These are phyloP conservation scores for Ceratocystis smalleyi DNA, from an alignment of 2,329 filamentous ascomycete species.

Conservation along the genomic window DNA sequence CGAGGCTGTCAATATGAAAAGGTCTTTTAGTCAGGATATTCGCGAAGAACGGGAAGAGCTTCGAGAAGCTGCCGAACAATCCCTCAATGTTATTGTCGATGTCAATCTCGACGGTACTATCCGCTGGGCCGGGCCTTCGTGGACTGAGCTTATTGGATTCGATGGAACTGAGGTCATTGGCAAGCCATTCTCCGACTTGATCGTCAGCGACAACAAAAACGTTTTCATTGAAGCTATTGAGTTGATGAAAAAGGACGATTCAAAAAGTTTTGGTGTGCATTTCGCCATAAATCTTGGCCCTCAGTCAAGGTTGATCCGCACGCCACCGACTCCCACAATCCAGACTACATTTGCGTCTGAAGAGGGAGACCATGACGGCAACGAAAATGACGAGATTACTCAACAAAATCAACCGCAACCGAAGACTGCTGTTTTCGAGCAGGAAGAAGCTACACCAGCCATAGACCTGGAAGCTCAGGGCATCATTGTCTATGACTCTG, in stretches of 20 bases:
- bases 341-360: slow-evolving; percentile 25
- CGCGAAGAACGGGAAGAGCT: slow-evolving; percentile 86
- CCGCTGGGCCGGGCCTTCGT: slow-evolving; percentile 92
- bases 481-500: slow-evolving; percentile 91
- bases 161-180: slow-evolving; percentile 56
- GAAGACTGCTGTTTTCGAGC: slow-evolving; percentile 28
- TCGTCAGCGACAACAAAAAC: slow-evolving; percentile 60
- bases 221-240: slow-evolving; percentile 74
- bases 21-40: slow-evolving; percentile 72
- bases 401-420: slow-evolving; percentile 10
- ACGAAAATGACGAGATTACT: slow-evolving; percentile 21
- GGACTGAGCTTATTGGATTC: slow-evolving; percentile 83
- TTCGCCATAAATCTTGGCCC: slow-evolving; percentile 60
- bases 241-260: slow-evolving; percentile 83
- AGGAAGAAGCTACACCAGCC: slow-evolving; percentile 27
- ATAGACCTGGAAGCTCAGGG: slow-evolving; percentile 88
- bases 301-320: slow-evolving; percentile 30
- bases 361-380: slow-evolving; percentile 21
- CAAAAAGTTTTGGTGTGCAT: slow-evolving; percentile 75
- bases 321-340: slow-evolving; percentile 13
- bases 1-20: slow-evolving; percentile 40
- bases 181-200: slow-evolving; percentile 61
- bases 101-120: slow-evolving; percentile 79
- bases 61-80: slow-evolving; percentile 89
- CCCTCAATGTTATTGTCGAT: slow-evolving; percentile 89